Evolutionary conservation across 1,139 yeast species (phyloP).

Genomic region (Candida albicans): DNA sequence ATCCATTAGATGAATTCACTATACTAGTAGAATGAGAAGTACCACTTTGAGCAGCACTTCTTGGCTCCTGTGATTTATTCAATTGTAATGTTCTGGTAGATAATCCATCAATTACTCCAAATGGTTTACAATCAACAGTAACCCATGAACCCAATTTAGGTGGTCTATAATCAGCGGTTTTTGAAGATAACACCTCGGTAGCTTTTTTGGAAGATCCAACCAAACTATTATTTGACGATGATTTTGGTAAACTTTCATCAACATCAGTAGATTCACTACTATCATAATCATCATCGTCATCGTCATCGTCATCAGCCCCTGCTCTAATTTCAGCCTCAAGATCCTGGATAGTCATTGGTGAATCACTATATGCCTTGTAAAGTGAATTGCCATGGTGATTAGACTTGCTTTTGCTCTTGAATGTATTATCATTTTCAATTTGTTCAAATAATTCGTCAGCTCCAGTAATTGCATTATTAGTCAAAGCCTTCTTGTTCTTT

Average conservation of each 20-base stretch:
- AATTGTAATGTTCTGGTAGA: slow-evolving; percentile 69
- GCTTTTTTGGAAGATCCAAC: slow-evolving; percentile 72
- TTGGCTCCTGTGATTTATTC: slow-evolving; percentile 8
- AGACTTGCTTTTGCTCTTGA: slow-evolving; percentile 3
- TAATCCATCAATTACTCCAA: slow-evolving; percentile 91
- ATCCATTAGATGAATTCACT: not conserved
- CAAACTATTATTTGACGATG: slow-evolving; percentile 43
- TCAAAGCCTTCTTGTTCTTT: not conserved
- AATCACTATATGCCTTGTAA: slow-evolving; percentile 4
- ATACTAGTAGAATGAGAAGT: not conserved
- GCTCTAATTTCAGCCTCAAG: not conserved
- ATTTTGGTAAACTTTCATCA: slow-evolving; percentile 66
- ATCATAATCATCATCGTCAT: slow-evolving; percentile 34
- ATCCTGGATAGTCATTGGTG: not conserved
- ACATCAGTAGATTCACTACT: slow-evolving; percentile 92
- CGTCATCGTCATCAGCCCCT: slow-evolving; percentile 20
- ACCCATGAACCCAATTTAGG: slow-evolving; percentile 94
- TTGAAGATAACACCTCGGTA: slow-evolving; percentile 84
- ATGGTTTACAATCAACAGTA: slow-evolving; percentile 75
- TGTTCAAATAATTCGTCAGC: slow-evolving; percentile 18
- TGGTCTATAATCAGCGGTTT: slow-evolving; percentile 82
- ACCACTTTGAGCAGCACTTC: not conserved
- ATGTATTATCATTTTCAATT: slow-evolving; percentile 22
- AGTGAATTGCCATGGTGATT: not conserved
- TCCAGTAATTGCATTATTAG: not conserved